Evolutionary conservation across 495 filamentous ascomycete genomes (phyloP).

Genomic region (Penicillium longicatenatum): DNA sequence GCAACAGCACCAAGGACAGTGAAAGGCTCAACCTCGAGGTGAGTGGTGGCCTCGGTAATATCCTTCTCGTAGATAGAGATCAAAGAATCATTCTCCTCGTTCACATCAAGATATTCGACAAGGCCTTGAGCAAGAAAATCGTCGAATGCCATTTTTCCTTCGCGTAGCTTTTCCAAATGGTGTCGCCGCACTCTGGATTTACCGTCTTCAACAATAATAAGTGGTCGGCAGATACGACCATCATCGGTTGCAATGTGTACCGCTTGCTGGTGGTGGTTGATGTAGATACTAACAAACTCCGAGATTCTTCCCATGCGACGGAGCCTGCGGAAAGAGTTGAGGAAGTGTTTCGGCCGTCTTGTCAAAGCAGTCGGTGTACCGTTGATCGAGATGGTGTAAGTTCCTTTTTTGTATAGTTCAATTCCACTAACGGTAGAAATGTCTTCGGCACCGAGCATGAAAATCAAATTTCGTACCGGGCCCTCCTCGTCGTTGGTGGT

Average conservation of each 20-base stretch:
- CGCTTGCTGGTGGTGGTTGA: conserved; percentile 87
- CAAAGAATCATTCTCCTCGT: conserved; percentile 95
- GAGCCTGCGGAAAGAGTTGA: conserved; percentile 77
- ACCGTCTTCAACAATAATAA: conserved; percentile 89
- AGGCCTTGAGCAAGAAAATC: conserved; percentile 87
- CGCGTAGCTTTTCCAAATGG: conserved; percentile 75
- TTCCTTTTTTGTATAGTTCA: conserved; percentile 79
- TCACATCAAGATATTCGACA: conserved; percentile 96
- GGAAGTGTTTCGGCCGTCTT: conserved; percentile 77
- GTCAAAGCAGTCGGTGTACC: conserved; percentile 89
- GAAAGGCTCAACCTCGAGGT: conserved; percentile 97
- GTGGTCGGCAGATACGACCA: conserved; percentile 90
- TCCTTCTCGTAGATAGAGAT: conserved; percentile 87
- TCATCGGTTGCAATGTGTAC: conserved; percentile 97
- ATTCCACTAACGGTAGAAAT: conserved; percentile 70
- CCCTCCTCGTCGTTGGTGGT: conserved; percentile 93
- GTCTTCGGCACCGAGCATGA: conserved; percentile 77
- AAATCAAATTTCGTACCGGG: conserved; percentile 78
- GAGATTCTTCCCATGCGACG: conserved; percentile 87
- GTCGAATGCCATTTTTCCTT: conserved; percentile 83
- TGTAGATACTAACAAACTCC: conserved; percentile 91
- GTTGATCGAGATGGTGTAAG: conserved; percentile 91
- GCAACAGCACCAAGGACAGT: conserved; percentile 97
- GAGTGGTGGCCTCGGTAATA: conserved; percentile 78
- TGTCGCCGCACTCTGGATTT: conserved; percentile 74